Base-by-base conservation (phyloP, 495 filamentous ascomycete species). In the Chaetomium tenue region DNA sequence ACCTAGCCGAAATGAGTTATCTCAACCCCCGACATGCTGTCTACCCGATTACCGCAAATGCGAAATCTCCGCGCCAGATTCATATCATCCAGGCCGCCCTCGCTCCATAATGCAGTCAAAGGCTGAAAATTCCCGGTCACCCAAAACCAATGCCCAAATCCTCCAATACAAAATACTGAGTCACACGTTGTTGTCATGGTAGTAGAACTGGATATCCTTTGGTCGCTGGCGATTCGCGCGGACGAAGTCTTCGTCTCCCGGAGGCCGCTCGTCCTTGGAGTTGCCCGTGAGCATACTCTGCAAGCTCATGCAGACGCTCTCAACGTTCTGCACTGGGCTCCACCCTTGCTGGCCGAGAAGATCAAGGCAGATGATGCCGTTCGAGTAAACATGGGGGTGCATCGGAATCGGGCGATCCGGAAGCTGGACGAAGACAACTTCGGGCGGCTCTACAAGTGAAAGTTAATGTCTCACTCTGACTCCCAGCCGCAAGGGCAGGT, bases 211-310 rank as follows among this genome's bases (percentile, higher is more conserved):
- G 66, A 97, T 92, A 75, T 97, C 91, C 70, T 87, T 79, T 55
- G 92, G 92, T 44, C 92, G 78, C 57, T 86, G 82, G 23, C 85
- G 84, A 70, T 97, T 96, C 54, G 82, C 83, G 47, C 85, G 82
- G 18, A 96, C 91, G 71, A 97, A 97, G 6, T 93, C 87, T 65
- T 87, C 88, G 75, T 97, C 90, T 12, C 92, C 92, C 0, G 88
- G 88, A 7, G 92, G 92, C 18, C 92, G 82, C 74, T 92, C 93
- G 66, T 94, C 89, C 77, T 91, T 94, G 25, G 82, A 89, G 73
- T 98, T 98, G 8, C 92, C 89, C 0, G 94, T 97, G 70, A 98
- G 75, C 94, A 98, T 98, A 77, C 91, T 96, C 78, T 98, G 94
- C 52, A 98, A 86, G 74, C 92, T 96, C 87, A 98, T 94, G 81